Base-by-base conservation (phyloP, 139 green algal species). In the Tetradesmus obliquus region DNA sequence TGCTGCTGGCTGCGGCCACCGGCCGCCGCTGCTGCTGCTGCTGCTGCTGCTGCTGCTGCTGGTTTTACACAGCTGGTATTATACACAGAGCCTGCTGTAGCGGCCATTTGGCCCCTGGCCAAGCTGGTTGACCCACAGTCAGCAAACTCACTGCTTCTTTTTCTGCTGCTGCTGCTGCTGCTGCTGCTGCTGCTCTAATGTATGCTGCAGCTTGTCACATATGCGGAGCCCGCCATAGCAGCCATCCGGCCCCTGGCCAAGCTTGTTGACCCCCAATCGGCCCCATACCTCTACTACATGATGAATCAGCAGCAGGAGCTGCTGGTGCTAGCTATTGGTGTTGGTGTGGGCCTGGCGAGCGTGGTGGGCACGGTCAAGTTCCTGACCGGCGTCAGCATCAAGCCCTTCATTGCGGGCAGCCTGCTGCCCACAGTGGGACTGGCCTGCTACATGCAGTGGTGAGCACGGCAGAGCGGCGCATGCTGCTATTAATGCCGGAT, bases 391-490 rank as follows among this genome's bases (percentile, higher is more conserved):
- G 92, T 87, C 85, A 60, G 55, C 24, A 88, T 96, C 3, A 96
- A 96, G 91, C 92, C 91, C 0, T 86, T 94, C 71, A 94, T 96
- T 80, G 91, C 82, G 24, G 66, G 22, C 8, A 76, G 79, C 22
- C 80, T 96, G 19, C 69, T 91, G 4, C 94, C 94, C 13, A 95
- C 94, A 15, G 69, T 96, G 0, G 94, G 32, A 0, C 19, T 88
- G 1, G 87, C 93, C 10, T 96, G 94, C 88, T 96, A 95, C 57
- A 95, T 95, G 93, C 94, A 96, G 55, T 96, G 94, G 94, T 88
- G 10, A 79, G 83, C 57, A 45, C 32, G 32, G 32, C 32, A 45
- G 32, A 45, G 32, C 32, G 32, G 32, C 32, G 32, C 32, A 45
- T 45, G 32, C 32, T 45, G 32, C 32, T 45, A 0, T 45, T 45